Conservation (phyloP, 176 grass and related monocot genomes). For the Oryza nivara region DNA sequence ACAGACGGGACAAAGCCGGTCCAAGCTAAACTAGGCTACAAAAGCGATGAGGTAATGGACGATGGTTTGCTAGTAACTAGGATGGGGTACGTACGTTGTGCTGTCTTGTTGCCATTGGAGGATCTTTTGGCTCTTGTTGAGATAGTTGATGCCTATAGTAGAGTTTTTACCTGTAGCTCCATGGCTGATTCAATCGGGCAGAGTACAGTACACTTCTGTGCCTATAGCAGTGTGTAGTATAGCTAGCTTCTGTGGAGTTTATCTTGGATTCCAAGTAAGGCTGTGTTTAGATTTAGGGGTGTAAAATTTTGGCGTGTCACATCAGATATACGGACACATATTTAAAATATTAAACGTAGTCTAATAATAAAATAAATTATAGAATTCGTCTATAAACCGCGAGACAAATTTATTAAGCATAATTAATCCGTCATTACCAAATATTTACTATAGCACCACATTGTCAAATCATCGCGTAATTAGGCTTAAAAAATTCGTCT, state of each 20-base stretch:
- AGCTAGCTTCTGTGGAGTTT: background rate
- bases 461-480: too few species aligned
- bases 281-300: too few species aligned
- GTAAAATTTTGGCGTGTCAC: too few species aligned
- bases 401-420: too few species aligned
- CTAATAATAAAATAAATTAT: too few species aligned
- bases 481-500: too few species aligned
- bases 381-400: too few species aligned
- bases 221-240: background rate
- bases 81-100: background rate
- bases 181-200: background rate
- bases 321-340: too few species aligned
- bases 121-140: background rate
- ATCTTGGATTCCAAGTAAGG: background rate
- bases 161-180: background rate
- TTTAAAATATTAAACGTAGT: too few species aligned
- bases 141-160: background rate
- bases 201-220: background rate
- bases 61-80: background rate
- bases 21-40: conserved; percentile 32
- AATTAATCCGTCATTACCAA: too few species aligned
- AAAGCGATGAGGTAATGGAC: background rate
- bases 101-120: conserved; percentile 21
- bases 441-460: too few species aligned
- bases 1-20: conserved; percentile 40